These are phyloP conservation scores for Geotrichum australiense DNA, from an alignment of 1,139 yeast species.

Conservation along the genomic window DNA sequence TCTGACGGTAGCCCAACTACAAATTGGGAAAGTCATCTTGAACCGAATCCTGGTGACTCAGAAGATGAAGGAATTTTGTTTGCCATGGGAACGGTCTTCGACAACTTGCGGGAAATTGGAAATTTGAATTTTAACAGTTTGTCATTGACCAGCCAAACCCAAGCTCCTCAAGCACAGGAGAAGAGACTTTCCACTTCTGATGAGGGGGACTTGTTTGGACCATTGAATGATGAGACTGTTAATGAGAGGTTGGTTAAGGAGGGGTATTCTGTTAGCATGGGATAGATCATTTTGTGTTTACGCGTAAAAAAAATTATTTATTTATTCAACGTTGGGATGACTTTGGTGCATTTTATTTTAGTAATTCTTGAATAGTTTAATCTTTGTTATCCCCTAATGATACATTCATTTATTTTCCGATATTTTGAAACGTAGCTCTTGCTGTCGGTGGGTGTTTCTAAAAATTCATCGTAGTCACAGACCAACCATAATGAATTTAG, in stretches of 20 bases:
- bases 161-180: not conserved
- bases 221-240: conserved; percentile 11
- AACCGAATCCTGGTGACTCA: conserved; percentile 22
- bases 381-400: too few species aligned
- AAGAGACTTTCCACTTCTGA: not conserved
- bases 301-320: too few species aligned
- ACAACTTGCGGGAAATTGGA: conserved; percentile 24
- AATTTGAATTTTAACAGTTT: conserved; percentile 18
- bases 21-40: conserved; percentile 25
- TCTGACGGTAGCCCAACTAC: not conserved
- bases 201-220: conserved; percentile 8
- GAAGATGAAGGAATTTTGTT: conserved; percentile 29
- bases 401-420: too few species aligned
- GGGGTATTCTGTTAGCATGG: conserved; percentile 1
- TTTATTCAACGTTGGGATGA: too few species aligned
- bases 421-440: too few species aligned
- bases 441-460: too few species aligned
- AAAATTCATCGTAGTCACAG: too few species aligned
- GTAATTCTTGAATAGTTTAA: too few species aligned
- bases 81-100: conserved; percentile 26
- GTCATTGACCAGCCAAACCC: not conserved
- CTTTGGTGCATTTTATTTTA: too few species aligned
- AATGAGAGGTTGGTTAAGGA: conserved; percentile 12
- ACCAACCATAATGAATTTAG: too few species aligned
- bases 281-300: too few species aligned